phyloP scores from a whole-genome alignment of 306 rosid genomes.

The Begonia peltatifolia region DNA sequence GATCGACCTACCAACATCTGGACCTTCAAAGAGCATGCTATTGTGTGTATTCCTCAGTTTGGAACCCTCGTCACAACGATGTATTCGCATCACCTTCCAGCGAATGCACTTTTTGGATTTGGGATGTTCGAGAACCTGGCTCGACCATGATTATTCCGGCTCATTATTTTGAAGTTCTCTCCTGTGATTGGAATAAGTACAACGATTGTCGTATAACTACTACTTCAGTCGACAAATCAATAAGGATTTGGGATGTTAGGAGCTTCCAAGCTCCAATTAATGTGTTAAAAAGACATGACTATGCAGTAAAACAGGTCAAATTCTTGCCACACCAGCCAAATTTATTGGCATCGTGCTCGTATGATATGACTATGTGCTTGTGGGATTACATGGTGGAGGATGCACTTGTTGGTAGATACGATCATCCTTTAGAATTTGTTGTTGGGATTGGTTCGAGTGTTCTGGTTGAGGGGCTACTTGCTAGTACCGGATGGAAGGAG shows the following conservation, averaged over 20 bases:
- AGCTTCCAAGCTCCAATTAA: constrained; percentile 40
- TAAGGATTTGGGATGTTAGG: constrained; percentile 86
- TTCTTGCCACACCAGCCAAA: constrained; percentile 68
- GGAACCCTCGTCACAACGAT: constrained; percentile 93
- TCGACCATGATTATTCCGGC: constrained; percentile 79
- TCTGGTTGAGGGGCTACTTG: constrained; percentile 79
- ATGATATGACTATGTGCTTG: constrained; percentile 80
- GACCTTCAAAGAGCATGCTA: constrained; percentile 88
- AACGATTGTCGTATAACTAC: constrained; percentile 70
- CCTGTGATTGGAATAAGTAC: constrained; percentile 89
- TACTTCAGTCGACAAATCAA: constrained; percentile 69
- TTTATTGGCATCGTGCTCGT: constrained; percentile 61
- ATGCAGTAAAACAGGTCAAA: constrained; percentile 63
- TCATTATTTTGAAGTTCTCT: constrained; percentile 54
- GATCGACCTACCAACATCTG: constrained; percentile 73
- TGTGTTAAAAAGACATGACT: constrained; percentile 68
- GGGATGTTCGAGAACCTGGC: constrained; percentile 83
- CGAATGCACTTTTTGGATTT: constrained; percentile 70
- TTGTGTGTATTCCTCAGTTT: constrained; percentile 74
- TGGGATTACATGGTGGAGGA: constrained; percentile 94
- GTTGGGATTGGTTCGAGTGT: constrained; percentile 96
- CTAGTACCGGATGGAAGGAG: constrained; percentile 94
- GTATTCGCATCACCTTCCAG: constrained; percentile 93
- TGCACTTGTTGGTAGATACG: constrained; percentile 69
- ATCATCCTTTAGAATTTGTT: constrained; percentile 77